Percentiles rank a stretch among this genome's conserved stretches.
Conservation (phyloP, 441 rosid species). For the Gossypium gossypioides region DNA sequence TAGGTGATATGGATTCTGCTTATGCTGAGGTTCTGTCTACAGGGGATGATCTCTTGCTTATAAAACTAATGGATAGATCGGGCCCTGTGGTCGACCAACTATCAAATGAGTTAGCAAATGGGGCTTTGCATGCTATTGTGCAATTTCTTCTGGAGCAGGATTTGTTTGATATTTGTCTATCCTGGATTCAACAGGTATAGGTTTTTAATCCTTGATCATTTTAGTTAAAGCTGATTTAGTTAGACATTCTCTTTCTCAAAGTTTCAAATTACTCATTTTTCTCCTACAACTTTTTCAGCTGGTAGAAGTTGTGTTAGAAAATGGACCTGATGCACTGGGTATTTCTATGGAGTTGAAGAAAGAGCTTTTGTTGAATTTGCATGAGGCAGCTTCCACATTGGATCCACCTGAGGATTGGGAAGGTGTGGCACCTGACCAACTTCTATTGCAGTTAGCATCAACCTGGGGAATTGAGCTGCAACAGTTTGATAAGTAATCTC, state of each 20-base stretch:
- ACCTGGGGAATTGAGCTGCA: slow-evolving; percentile 81
- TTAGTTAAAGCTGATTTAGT: neutral
- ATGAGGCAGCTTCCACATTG: slow-evolving; percentile 61
- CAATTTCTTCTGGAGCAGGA: slow-evolving; percentile 74
- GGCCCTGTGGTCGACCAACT: slow-evolving; percentile 87
- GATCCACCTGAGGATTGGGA: slow-evolving; percentile 94
- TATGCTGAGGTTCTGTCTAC: slow-evolving; percentile 70
- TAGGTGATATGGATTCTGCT: slow-evolving; percentile 82
- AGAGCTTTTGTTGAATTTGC: slow-evolving; percentile 64
- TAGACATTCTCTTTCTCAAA: neutral
- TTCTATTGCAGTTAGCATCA: slow-evolving; percentile 72
- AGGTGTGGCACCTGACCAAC: slow-evolving; percentile 68
- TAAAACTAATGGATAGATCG: slow-evolving; percentile 88
- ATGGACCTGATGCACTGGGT: slow-evolving; percentile 58
- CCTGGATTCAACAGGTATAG: slow-evolving; percentile 91
- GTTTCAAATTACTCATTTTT: slow-evolving; percentile 1
- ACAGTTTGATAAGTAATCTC: slow-evolving; percentile 44
- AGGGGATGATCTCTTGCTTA: slow-evolving; percentile 77
- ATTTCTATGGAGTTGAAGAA: slow-evolving; percentile 80
- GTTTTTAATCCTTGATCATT: slow-evolving; percentile 3
- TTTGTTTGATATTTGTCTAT: slow-evolving; percentile 71
- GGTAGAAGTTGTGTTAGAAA: slow-evolving; percentile 67
- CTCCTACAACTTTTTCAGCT: slow-evolving; percentile 33
- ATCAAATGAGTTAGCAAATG: slow-evolving; percentile 65
- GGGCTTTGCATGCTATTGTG: slow-evolving; percentile 58